These are phyloP conservation scores for Arthromyces matolae DNA, from an alignment of 768 basidiomycete species.

Conservation along the genomic window DNA sequence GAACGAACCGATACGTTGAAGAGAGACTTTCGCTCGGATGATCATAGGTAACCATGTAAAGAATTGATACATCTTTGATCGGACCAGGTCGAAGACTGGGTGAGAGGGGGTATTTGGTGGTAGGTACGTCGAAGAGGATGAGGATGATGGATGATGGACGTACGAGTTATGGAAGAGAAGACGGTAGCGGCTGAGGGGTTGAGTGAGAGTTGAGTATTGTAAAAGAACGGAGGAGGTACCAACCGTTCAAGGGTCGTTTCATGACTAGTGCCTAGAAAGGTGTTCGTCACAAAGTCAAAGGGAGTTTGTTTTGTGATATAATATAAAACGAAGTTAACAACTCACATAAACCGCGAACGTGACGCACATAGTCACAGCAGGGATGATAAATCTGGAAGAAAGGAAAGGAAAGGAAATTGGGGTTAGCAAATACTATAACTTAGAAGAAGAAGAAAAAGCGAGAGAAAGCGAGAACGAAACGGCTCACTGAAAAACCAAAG, in stretches of 20 bases:
- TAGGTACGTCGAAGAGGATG: not conserved
- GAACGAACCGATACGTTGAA: slow-evolving; percentile 48
- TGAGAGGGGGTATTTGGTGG: not conserved
- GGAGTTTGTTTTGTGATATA: not conserved
- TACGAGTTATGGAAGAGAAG: slow-evolving; percentile 15
- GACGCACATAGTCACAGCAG: slow-evolving; percentile 59
- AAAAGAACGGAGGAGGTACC: not conserved
- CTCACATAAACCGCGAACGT: slow-evolving; percentile 50
- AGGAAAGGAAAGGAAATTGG: no score
- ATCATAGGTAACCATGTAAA: slow-evolving; percentile 23
- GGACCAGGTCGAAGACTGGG: slow-evolving; percentile 57
- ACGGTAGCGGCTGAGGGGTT: slow-evolving; percentile 16
- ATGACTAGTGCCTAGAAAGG: slow-evolving; percentile 9
- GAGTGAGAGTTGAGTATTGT: not conserved
- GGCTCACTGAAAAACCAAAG: slow-evolving; percentile 37
- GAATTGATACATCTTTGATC: slow-evolving; percentile 39
- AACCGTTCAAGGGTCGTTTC: slow-evolving; percentile 10
- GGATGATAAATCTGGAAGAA: slow-evolving; percentile 46
- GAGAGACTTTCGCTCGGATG: slow-evolving; percentile 51
- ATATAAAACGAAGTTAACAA: not conserved
- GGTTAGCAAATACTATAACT: no score
- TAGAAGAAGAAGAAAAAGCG: no score
- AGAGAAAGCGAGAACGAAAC: not conserved
- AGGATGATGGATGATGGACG: not conserved
- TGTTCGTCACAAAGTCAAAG: not conserved